These are phyloP conservation scores for Tricholomella constricta DNA, from an alignment of 768 basidiomycete species.

Conservation along the genomic window DNA sequence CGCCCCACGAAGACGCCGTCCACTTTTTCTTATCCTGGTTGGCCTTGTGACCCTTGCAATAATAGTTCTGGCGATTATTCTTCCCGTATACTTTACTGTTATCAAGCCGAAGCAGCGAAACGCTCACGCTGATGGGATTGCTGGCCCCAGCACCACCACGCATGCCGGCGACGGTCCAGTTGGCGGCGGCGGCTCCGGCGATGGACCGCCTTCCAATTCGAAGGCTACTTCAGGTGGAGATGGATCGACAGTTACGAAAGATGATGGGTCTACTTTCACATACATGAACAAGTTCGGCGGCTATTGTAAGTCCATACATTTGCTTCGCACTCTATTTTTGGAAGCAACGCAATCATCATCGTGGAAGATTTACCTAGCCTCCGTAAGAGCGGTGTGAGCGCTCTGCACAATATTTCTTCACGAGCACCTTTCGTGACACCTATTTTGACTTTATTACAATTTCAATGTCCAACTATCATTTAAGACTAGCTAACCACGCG, in stretches of 20 bases:
- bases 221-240: slow-evolving; percentile 57
- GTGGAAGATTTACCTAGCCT: not conserved
- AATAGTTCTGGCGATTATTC: slow-evolving; percentile 47
- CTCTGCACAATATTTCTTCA: not conserved
- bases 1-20: slow-evolving; percentile 17
- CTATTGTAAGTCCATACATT: slow-evolving; percentile 51
- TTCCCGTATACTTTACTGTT: slow-evolving; percentile 61
- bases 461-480: not conserved
- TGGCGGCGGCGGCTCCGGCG: slow-evolving; percentile 8
- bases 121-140: slow-evolving; percentile 6
- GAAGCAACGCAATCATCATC: not conserved
- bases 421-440: too few relatives aligned
- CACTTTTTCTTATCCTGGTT: slow-evolving; percentile 25
- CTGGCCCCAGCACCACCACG: slow-evolving; percentile 3
- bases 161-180: slow-evolving; percentile 4
- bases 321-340: not conserved
- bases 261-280: slow-evolving; percentile 70
- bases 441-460: not conserved
- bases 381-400: slow-evolving; percentile 2
- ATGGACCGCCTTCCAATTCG: slow-evolving; percentile 15
- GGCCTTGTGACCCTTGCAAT: slow-evolving; percentile 39
- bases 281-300: slow-evolving; percentile 82
- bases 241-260: slow-evolving; percentile 64
- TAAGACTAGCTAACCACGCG: slow-evolving; percentile 10
- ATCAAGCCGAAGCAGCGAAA: slow-evolving; percentile 41